Evolutionary conservation across 2,329 filamentous ascomycete genomes (phyloP).

Genomic region (Hymenoscyphus occultus): DNA sequence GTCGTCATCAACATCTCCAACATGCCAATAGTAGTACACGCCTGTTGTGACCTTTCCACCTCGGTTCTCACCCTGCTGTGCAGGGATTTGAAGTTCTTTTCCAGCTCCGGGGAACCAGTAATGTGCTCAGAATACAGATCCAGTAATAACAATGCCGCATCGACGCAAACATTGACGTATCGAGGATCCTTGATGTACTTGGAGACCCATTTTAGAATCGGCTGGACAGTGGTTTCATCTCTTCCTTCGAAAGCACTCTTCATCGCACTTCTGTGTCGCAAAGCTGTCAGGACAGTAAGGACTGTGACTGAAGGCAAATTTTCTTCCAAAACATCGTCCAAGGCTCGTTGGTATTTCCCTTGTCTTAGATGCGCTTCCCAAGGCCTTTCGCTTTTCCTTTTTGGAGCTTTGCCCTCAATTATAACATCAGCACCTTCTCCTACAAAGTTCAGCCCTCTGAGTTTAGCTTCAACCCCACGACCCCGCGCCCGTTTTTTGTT

Average conservation of each 20-base stretch:
- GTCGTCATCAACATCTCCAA: conserved; percentile 69
- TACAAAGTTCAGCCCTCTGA: conserved; percentile 72
- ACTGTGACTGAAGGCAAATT: conserved; percentile 57
- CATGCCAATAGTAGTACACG: conserved; percentile 83
- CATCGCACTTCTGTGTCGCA: conserved; percentile 84
- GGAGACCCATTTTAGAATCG: conserved; percentile 79
- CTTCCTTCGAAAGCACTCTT: conserved; percentile 75
- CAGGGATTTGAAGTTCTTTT: conserved; percentile 65
- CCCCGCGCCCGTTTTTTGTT: conserved; percentile 58
- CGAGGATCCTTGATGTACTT: conserved; percentile 79
- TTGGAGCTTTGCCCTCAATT: conserved; percentile 71
- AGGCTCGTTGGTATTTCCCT: conserved; percentile 70
- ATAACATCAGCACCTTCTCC: conserved; percentile 86
- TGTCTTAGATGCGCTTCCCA: conserved; percentile 84
- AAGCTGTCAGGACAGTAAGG: conserved; percentile 76
- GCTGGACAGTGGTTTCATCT: conserved; percentile 77
- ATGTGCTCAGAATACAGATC: conserved; percentile 85
- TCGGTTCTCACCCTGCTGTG: conserved; percentile 70
- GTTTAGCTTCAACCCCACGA: conserved; percentile 53
- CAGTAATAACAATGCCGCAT: conserved; percentile 76
- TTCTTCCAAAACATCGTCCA: conserved; percentile 72
- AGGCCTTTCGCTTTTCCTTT: conserved; percentile 60
- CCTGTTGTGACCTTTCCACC: conserved; percentile 79
- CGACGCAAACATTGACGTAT: conserved; percentile 76
- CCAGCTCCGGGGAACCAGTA: conserved; percentile 69